Evolutionary conservation across 371 early-diverging fungal species (phyloP).

Genomic region (Mortierella sp.): DNA sequence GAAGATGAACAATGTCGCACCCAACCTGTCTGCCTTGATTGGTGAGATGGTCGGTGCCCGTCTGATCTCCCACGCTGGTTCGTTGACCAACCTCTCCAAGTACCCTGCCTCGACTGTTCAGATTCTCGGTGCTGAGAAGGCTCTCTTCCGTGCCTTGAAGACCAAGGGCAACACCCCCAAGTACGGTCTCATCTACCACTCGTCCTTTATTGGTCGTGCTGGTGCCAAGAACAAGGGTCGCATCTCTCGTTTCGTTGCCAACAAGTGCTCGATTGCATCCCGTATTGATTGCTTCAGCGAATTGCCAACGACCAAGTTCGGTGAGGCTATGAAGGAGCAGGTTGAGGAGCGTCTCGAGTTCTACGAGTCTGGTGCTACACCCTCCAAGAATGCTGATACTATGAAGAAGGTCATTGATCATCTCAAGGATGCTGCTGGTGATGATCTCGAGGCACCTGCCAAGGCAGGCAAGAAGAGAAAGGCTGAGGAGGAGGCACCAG

Average conservation of each 20-base stretch:
- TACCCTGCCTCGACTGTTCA: constrained; percentile 98
- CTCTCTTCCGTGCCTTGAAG: constrained; percentile 98
- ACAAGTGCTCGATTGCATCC: constrained; percentile 98
- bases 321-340: constrained; percentile 94
- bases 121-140: constrained; percentile 99
- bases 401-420: constrained; percentile 90
- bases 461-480: constrained; percentile 43
- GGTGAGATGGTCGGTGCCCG: constrained; percentile 98
- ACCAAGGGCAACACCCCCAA: constrained; percentile 99
- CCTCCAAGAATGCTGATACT: constrained; percentile 93
- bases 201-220: constrained; percentile 95
- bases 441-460: constrained; percentile 73
- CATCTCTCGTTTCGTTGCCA: constrained; percentile 97
- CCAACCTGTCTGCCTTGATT: constrained; percentile 97
- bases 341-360: constrained; percentile 97
- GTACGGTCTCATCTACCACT: constrained; percentile 98
- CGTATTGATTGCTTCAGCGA: constrained; percentile 98
- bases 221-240: constrained; percentile 98
- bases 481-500: constrained; percentile 47
- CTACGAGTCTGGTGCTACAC: constrained; percentile 92
- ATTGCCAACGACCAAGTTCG: constrained; percentile 91
- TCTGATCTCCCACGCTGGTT: constrained; percentile 96
- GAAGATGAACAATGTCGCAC: constrained; percentile 98
- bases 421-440: constrained; percentile 71
- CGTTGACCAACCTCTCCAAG: constrained; percentile 97